Base-by-base conservation (phyloP, 1,284 basidiomycete species). In the Cryptococcus sp. region DNA sequence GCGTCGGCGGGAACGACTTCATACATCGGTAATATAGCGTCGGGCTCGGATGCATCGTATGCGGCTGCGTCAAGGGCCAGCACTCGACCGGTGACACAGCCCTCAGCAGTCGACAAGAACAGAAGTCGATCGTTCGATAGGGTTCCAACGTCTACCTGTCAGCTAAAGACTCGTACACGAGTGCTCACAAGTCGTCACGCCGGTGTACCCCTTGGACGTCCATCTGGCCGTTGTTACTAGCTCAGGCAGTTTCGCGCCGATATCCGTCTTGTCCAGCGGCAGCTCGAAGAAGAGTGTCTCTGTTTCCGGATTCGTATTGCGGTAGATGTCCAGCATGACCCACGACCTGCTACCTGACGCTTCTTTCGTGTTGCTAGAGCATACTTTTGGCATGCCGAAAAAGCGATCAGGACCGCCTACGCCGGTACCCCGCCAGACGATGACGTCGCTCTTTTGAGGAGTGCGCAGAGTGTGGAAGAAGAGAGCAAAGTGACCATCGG, bases 231-330 rank as follows among this genome's bases (percentile, higher is more conserved):
- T 46, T 19, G 23, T 40, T 5, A 65, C 38, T 53, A 60, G 22
- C 17, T 44, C 22, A 13, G 46, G 27, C 15, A 56, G 39, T 42
- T 44, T 38, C 16, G 8, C 39, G 41, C 40, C 56, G 58, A 41
- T 40, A 35, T 17, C 46, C 41, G 0, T 44, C 46, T n/a, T 50
- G 40, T 17, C 54, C 44, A 35, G 35, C 27, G 61, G 57, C 25
- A 65, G 27, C 27, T 60, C 58, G 11, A 65, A 38, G 39, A 65
- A 31, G n/a, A 65, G 53, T 25, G 50, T 19, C 42, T 65, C 58
- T 5, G 64, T 62, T 38, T 65, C 64, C 20, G 64, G 61, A 38
- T 55, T 62, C n/a, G 64, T 62, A 46, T 61, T 65, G 27, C 53
- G 42, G 45, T 65, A 61, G 15, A 65, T 23, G 41, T 65, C 64